Percentiles rank a stretch among this genome's conserved stretches.
Evolutionary conservation across 139 green algal genomes (phyloP).

Genomic region (Closterium sp.): DNA sequence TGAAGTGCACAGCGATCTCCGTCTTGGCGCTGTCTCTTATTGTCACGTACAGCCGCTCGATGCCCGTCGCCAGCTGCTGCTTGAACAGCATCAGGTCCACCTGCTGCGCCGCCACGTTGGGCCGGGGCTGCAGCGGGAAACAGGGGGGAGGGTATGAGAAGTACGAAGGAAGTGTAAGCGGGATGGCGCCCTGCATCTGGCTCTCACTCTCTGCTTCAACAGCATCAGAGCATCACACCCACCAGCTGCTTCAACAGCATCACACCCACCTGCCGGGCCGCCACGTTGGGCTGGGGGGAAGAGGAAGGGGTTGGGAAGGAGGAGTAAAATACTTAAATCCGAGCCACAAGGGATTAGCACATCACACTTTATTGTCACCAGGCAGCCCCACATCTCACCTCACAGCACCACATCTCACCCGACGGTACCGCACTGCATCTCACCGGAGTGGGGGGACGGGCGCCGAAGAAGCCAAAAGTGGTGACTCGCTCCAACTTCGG

Average conservation of each 20-base stretch:
- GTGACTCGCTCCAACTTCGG: neutral
- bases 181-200: no score
- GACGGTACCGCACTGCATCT: neutral
- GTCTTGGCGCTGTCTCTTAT: slow-evolving; percentile 6
- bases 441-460: neutral
- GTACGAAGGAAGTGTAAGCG: neutral
- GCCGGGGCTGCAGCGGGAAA: neutral
- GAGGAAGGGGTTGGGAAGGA: no score
- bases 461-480: neutral
- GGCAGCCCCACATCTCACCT: neutral
- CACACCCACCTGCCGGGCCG: neutral
- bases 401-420: neutral
- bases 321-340: no score
- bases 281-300: no score
- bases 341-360: no score
- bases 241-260: neutral
- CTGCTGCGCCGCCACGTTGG: neutral
- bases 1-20: neutral
- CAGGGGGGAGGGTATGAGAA: no score
- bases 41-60: slow-evolving; percentile 17
- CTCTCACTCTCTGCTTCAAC: no score
- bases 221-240: neutral
- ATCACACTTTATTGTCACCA: neutral
- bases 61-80: slow-evolving; percentile 2
- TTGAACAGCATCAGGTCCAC: slow-evolving; percentile 34